Base-by-base conservation (phyloP, 306 rosid genomes). In the Morella rubra region DNA sequence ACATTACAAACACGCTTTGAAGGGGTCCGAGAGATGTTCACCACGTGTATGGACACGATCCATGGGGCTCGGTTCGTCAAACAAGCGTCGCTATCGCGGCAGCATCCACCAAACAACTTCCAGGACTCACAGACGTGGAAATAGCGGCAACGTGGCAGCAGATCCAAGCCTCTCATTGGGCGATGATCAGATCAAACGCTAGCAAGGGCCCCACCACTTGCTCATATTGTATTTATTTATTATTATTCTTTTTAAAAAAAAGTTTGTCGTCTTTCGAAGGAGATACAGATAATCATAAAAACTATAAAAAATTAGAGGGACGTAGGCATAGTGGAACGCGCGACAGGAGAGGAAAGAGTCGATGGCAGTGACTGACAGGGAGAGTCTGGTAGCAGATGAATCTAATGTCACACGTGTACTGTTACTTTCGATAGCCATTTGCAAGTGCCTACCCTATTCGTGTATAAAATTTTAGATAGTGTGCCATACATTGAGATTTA, bases 31-130 rank as follows among this genome's bases (percentile, higher is more conserved):
- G 45, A 0, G 55, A 62, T 69, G 10, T 15, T 1, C 0, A 2
- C 18, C 80, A 82, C 86, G 89, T 86, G 87, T 72, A 86, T 51
- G 79, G 78, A 8, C 6, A 13, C 1, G 65, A 85, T 78, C n/a
- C 7, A 1, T 37, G 66, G 73, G 65, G 80, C 53, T 11, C 49
- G 56, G 32, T 13, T n/a, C 69, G 51, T 73, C 76, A 24, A 73
- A 16, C 14, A 32, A 20, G 65, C 47, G 24, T 84, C 77, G 16
- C 84, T 45, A 73, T 84, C 77, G 41, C 20, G 62, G 13, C 81
- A 54, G 40, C 61, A 46, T 64, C 80, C 80, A 78, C 71, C 71
- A 55, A 79, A 77, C 81, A 66, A 79, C 72, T 32, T 54, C 73
- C 44, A 54, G 18, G 71, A 18, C 84, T 84, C 80, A 32, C 15